These are phyloP conservation scores for Colletotrichum noveboracense DNA, from an alignment of 2,329 filamentous ascomycete genomes.

Conservation along the genomic window DNA sequence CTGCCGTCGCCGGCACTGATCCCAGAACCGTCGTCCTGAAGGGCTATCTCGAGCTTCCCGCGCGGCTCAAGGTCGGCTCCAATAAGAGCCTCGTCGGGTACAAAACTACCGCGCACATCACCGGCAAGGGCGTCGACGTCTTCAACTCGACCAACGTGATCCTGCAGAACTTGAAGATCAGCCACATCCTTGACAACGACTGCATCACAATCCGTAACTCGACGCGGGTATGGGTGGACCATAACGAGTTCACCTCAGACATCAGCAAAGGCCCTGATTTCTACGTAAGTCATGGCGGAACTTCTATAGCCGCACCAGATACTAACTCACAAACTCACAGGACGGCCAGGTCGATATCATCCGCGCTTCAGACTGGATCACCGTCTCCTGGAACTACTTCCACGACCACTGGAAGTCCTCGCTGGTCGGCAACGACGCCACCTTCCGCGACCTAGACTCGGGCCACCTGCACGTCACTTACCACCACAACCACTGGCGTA, in stretches of 20 bases:
- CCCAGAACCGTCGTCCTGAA: conserved; percentile 48
- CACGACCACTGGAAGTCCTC: conserved; percentile 51
- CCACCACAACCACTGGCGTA: conserved; percentile 54
- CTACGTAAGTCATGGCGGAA: conserved; percentile 27
- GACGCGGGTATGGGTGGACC: conserved; percentile 52
- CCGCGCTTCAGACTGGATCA: conserved; percentile 49
- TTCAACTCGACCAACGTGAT: conserved; percentile 42
- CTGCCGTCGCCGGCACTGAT: conserved; percentile 46
- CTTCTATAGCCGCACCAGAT: not conserved
- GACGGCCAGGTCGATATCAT: conserved; percentile 53
- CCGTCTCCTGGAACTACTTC: conserved; percentile 54
- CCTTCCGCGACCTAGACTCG: conserved; percentile 43
- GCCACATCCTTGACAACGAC: conserved; percentile 43
- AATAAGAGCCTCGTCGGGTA: conserved; percentile 49
- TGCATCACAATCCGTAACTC: conserved; percentile 48
- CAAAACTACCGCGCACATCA: conserved; percentile 38
- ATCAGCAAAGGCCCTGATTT: conserved; percentile 41
- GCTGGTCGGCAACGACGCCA: conserved; percentile 45
- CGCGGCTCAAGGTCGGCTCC: conserved; percentile 47
- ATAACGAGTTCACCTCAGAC: conserved; percentile 51
- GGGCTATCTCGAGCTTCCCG: conserved; percentile 43
- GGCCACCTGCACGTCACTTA: conserved; percentile 53
- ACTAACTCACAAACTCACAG: conserved; percentile 17
- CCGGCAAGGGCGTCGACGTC: conserved; percentile 39
- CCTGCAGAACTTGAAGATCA: conserved; percentile 41